Evolutionary conservation across 805 yeast genomes (phyloP).

Genomic region (Hanseniaspora valbyensis): DNA sequence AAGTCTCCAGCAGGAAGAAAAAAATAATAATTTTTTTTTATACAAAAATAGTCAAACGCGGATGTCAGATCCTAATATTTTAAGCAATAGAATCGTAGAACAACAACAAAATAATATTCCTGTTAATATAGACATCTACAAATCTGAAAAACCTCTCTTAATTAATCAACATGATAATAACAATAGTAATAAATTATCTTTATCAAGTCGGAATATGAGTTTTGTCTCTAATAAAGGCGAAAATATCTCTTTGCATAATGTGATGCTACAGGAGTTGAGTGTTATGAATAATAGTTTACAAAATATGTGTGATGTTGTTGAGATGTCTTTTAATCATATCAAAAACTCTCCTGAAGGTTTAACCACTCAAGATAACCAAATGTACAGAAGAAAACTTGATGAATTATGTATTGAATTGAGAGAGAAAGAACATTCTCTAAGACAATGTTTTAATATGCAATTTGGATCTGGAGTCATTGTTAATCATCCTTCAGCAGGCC

Average conservation of each 20-base stretch:
- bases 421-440: background rate
- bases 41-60: too few relatives aligned
- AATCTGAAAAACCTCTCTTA: too few relatives aligned
- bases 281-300: conserved; percentile 5
- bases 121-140: too few relatives aligned
- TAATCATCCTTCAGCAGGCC: background rate
- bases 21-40: too few relatives aligned
- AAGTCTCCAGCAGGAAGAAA: too few relatives aligned
- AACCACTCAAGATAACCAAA: background rate
- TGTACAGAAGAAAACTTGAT: conserved; percentile 3
- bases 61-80: too few relatives aligned
- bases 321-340: conserved; percentile 1
- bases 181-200: too few relatives aligned
- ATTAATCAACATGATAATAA: too few relatives aligned
- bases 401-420: background rate
- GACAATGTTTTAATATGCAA: conserved; percentile 5
- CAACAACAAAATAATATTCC: too few relatives aligned
- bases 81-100: too few relatives aligned
- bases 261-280: conserved; percentile 7
- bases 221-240: background rate
- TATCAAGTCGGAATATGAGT: too few relatives aligned
- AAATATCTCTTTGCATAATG: background rate
- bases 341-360: background rate
- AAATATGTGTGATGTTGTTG: conserved; percentile 8
- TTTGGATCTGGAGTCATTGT: background rate